Evolutionary conservation across 1,139 yeast genomes (phyloP).

Genomic region (Kodamaea anthophila): DNA sequence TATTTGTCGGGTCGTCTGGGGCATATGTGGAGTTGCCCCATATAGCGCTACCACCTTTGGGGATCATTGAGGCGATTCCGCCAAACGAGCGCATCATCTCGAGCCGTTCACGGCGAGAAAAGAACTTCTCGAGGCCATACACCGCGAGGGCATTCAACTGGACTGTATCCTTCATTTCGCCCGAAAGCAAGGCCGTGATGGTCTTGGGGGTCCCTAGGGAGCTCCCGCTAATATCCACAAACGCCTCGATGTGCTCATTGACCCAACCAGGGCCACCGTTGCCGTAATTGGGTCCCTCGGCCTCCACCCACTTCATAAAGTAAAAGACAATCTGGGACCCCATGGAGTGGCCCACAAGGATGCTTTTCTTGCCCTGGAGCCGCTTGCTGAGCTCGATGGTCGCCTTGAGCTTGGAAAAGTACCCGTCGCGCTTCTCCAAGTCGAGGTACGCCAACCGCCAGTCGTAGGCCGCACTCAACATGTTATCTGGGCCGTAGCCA

Average conservation of each 20-base stretch:
- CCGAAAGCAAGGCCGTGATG: constrained; percentile 82
- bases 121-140: constrained; percentile 89
- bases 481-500: constrained; percentile 87
- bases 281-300: constrained; percentile 70
- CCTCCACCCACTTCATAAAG: constrained; percentile 95
- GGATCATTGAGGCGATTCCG: constrained; percentile 91
- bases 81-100: constrained; percentile 85
- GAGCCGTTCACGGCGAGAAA: constrained; percentile 81
- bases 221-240: constrained; percentile 84
- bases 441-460: constrained; percentile 93
- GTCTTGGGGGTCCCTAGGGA: constrained; percentile 91
- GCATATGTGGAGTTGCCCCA: constrained; percentile 71
- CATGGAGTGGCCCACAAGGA: constrained; percentile 92
- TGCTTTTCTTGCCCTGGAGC: constrained; percentile 61
- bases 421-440: constrained; percentile 78
- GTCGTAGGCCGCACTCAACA: constrained; percentile 89
- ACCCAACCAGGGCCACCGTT: constrained; percentile 90
- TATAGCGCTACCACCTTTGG: constrained; percentile 84
- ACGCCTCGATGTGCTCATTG: constrained; percentile 70
- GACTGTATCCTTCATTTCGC: constrained; percentile 97
- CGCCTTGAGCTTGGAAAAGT: constrained; percentile 67
- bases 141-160: constrained; percentile 90
- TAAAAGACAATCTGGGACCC: constrained; percentile 86
- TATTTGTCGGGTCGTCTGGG: constrained; percentile 54
- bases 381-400: constrained; percentile 55